Evolutionary conservation across 31 red algal genomes (phyloP), one percentile per base, ranked within the genome.

Genomic region (Bonnemaisonia californica): DNA sequence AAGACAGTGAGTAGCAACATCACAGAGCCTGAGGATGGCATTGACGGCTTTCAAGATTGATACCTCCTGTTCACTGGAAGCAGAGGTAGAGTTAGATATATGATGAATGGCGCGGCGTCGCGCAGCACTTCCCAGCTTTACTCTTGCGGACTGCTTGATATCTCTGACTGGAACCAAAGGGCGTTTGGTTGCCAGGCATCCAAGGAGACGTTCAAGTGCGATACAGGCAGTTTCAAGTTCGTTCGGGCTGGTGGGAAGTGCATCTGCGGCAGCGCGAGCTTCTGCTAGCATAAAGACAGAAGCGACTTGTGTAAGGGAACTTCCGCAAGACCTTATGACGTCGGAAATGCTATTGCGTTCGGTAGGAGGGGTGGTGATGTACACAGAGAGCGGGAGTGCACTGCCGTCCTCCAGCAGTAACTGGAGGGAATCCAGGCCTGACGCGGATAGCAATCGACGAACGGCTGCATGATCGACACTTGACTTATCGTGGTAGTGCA

Each of bases 261-360:
- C 80, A 69, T 91, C 88, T 72, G 88, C 80, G 48, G 88, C 88
- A 60, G 88, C 88, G 18, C 88, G 32, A 28, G 88, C 88, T 55
- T 91, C 88, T 11, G 88, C 88, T 18, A 91, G 64, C 88, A 91
- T 91, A 91, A 91, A 91, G 19, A 91, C 74, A 22, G 88, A 84
- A 33, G 88, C 88, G 34, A 91, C 88, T 45, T 91, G 88, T 0
- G 74, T 80, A 21, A 91, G 73, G 7, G 88, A 79, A 57, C 36
- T 84, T 34, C 67, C 79, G 45, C 54, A 56, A 7, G 88, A 80
- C 16, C 71, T 65, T 34, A 79, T 28, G 41, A 91, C 88, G 23
- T 91, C 80, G 23, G 74, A 48, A 45, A 91, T 82, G 19, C 64
- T 32, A 29, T 80, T 71, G 65, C 88, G 79, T 26, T 65, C 71